Percentiles rank a stretch among this genome's conserved stretches.
These are phyloP conservation scores for Cercospora janseana DNA, from an alignment of 2,329 filamentous ascomycete species.

Conservation along the genomic window DNA sequence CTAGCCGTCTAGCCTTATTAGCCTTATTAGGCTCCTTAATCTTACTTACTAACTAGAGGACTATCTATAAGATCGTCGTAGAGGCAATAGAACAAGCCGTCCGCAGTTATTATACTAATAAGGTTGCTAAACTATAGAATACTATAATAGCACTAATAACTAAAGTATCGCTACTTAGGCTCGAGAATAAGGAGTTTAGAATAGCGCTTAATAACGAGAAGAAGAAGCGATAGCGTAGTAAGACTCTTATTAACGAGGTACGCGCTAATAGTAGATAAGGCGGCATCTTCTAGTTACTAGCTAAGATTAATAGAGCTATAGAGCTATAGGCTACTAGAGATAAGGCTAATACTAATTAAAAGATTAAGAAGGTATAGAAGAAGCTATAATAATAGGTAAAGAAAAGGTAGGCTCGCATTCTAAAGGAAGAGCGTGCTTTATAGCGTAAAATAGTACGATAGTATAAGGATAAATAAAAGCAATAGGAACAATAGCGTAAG, in stretches of 20 bases:
- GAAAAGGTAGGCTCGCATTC: neutral
- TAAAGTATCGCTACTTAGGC: neutral
- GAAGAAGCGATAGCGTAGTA: neutral
- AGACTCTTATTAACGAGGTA: neutral
- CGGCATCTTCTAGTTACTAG: neutral
- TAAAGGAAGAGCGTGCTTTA: neutral
- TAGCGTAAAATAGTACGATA: no score
- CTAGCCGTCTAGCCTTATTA: no score
- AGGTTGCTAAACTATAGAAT: neutral
- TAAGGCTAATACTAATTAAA: neutral
- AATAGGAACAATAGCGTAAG: no score
- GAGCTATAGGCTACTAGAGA: neutral
- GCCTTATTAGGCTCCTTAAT: no score
- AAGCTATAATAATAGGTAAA: neutral
- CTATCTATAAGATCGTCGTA: no score
- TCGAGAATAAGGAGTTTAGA: neutral
- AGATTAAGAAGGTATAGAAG: neutral
- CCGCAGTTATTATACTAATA: no score
- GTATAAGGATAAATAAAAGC: no score
- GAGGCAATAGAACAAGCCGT: no score
- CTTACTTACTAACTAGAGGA: no score
- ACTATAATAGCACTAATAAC: neutral
- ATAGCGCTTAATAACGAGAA: no score
- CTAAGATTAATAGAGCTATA: neutral
- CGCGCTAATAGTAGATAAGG: neutral